These are phyloP conservation scores for Mycena floridula DNA, from an alignment of 768 basidiomycete genomes.

Conservation along the genomic window DNA sequence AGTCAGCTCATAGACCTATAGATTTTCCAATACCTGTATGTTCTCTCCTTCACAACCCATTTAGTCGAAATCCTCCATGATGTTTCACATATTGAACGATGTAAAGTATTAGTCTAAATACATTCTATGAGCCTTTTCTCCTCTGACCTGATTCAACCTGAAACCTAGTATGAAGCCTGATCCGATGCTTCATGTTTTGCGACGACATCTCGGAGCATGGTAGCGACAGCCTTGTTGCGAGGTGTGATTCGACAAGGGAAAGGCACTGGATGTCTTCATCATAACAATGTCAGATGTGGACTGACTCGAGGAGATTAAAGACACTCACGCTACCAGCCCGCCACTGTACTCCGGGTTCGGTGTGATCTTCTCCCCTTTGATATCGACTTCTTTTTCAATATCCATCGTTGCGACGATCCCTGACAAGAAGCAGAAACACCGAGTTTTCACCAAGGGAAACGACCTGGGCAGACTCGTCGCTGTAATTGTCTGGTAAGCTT, in stretches of 20 bases:
- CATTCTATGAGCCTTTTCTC: no score
- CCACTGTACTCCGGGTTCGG: background rate
- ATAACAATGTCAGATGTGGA: background rate
- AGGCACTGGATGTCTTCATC: background rate
- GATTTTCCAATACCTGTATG: no score
- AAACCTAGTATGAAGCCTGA: background rate
- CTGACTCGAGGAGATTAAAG: background rate
- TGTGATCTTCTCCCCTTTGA: background rate
- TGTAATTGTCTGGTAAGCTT: no score
- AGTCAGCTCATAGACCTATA: no score
- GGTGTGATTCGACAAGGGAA: background rate
- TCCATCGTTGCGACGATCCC: background rate
- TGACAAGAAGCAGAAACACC: background rate
- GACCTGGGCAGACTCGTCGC: background rate
- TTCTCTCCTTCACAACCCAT: no score
- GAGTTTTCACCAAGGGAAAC: background rate
- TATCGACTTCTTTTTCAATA: background rate
- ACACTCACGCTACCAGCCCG: background rate
- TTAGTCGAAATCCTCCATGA: no score
- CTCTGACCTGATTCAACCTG: no score
- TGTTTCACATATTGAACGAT: no score
- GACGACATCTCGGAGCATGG: background rate
- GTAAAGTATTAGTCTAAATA: no score
- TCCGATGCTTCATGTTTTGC: background rate
- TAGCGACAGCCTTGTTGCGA: background rate